Base-by-base conservation (phyloP, 805 yeast genomes). In the Kazachstania bromeliacearum region DNA sequence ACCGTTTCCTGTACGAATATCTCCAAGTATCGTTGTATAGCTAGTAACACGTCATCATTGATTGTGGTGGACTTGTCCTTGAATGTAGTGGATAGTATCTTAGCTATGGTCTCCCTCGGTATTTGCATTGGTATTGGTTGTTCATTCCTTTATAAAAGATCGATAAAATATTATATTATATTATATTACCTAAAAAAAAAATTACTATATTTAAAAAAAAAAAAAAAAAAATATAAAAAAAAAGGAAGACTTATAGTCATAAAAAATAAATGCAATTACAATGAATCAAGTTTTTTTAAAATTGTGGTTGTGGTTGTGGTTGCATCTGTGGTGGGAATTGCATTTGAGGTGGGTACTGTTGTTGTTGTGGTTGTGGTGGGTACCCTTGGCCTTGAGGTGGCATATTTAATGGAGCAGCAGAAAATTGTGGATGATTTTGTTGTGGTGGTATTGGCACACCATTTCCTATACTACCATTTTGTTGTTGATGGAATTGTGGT, bases 1-100 rank as follows among this genome's bases (percentile, higher is more conserved):
- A 50, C 49, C 2, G 57, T 55, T 39, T 57, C 62, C 22, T 54
- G 41, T 12, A 54, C 46, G 30, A 56, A 54, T 8, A 50, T 15
- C 28, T 51, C 54, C 35, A 56, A 39, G 32, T 56, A 57, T 20
- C 43, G 42, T 30, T 53, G 53, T 10, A 55, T 28, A 27, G 41
- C 39, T 0, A 37, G 21, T 7, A 55, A 30, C 1, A 51, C 41
- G 13, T 48, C 50, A 27, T 48, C 48, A 3, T 52, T 45, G 23
- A 54, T 49, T 25, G 43, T 37, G 3, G 54, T 53, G 10, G 44
- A 27, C 2, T 38, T 44, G 24, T 48, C 33, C 15, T 38, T 42
- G 29, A 51, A 49, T 8, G 53, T 37, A 13, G 38, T 39, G 4
- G 42, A 31, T 31, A 57, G 26, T 3, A 52, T 45, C 13, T 53